These are phyloP conservation scores for Coniella vitis DNA, from an alignment of 2,329 filamentous ascomycete genomes.

Conservation along the genomic window DNA sequence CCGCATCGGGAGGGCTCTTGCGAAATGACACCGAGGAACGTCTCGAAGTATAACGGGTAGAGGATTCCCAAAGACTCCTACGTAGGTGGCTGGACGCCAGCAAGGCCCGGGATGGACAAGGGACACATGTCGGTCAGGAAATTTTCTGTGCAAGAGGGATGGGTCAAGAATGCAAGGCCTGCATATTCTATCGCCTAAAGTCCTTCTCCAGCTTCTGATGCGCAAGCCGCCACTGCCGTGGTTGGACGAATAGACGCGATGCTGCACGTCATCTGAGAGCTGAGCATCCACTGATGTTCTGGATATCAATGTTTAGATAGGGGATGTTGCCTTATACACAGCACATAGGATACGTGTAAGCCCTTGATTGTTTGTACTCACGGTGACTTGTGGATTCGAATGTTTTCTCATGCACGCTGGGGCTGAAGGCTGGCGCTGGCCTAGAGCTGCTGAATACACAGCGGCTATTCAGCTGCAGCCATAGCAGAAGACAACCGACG, in stretches of 20 bases:
- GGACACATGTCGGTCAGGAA: too few species aligned
- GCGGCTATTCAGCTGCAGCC: conserved; percentile 9
- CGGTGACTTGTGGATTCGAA: neutral
- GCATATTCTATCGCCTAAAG: neutral
- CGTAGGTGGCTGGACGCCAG: too few species aligned
- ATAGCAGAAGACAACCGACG: neutral
- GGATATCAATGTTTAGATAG: neutral
- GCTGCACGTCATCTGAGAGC: neutral
- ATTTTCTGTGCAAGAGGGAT: neutral
- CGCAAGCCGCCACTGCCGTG: neutral
- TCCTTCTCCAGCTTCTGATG: neutral
- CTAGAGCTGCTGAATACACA: too few species aligned
- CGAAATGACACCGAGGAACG: too few species aligned
- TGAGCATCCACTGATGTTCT: neutral
- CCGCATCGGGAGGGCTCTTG: too few species aligned
- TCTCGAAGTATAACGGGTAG: too few species aligned
- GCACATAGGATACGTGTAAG: too few species aligned
- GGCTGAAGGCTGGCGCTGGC: too few species aligned
- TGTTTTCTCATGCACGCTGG: too few species aligned
- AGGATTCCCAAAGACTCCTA: too few species aligned
- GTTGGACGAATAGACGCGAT: conserved; percentile 13
- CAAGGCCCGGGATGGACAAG: too few species aligned
- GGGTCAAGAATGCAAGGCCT: neutral
- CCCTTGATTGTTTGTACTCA: too few species aligned
- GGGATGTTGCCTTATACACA: neutral